A percentile compares a stretch with the other conserved stretches of the same genome.
Conservation (phyloP, 179 eudicot genomes). For the Pouteria campechiana region DNA sequence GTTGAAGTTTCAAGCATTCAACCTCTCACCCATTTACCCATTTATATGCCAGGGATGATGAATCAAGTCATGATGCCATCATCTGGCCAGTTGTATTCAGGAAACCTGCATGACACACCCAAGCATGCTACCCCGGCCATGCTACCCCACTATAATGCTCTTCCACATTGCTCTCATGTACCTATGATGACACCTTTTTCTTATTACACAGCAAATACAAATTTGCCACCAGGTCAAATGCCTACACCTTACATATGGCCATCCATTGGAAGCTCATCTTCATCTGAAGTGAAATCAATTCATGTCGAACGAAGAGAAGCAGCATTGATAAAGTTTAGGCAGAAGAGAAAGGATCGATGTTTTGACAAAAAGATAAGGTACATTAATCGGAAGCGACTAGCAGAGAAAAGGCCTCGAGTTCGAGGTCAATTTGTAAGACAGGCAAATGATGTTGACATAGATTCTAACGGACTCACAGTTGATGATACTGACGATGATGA, state of each 20-base stretch:
- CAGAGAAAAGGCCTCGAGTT: constrained; percentile 88
- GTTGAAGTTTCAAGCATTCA: constrained; percentile 33
- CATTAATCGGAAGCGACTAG: constrained; percentile 71
- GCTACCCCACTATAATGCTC: constrained; percentile 42
- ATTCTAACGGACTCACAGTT: constrained; percentile 75
- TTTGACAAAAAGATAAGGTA: constrained; percentile 94
- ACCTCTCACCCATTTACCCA: constrained; percentile 45
- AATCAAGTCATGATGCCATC: constrained; percentile 67
- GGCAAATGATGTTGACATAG: constrained; percentile 65
- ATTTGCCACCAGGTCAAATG: constrained; percentile 60
- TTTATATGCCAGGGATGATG: constrained; percentile 60
- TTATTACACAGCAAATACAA: constrained; percentile 47
- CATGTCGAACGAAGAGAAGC: constrained; percentile 87
- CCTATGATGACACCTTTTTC: constrained; percentile 58
- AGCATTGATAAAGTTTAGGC: constrained; percentile 84
- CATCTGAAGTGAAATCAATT: constrained; percentile 25
- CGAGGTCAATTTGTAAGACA: constrained; percentile 94
- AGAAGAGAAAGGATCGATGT: constrained; percentile 89
- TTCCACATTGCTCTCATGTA: constrained; percentile 41
- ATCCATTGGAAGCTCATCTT: constrained; percentile 32
- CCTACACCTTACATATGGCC: constrained; percentile 58
- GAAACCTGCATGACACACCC: constrained; percentile 26
- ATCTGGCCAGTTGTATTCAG: constrained; percentile 35
- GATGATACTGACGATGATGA: constrained; percentile 45
- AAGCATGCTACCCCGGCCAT: constrained; percentile 28